phyloP scores from a whole-genome alignment of 202 grass and related monocot species.

The Bolboschoenoplectus hybrid region DNA sequence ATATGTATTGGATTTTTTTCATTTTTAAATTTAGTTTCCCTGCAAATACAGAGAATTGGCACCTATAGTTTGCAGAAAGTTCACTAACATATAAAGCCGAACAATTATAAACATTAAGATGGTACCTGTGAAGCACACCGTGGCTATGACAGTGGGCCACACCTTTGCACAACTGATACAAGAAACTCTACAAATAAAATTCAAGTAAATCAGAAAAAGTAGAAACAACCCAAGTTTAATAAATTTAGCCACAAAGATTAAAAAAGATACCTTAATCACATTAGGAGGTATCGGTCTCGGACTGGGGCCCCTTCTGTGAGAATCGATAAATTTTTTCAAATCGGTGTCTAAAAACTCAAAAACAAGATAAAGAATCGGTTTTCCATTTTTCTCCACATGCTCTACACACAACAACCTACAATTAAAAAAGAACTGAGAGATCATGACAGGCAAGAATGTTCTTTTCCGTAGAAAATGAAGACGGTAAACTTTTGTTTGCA shows the following conservation, averaged over 20 bases:
- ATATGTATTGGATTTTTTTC: neutral
- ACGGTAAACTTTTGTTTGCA: neutral
- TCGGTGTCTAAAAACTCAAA: constrained; percentile 88
- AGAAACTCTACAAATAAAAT: constrained; percentile 56
- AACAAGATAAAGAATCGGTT: constrained; percentile 78
- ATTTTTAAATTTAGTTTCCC: neutral
- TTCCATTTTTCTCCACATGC: constrained; percentile 67
- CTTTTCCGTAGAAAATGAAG: neutral
- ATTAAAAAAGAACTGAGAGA: neutral
- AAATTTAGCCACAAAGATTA: neutral
- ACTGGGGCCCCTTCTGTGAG: constrained; percentile 46
- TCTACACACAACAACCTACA: constrained; percentile 71
- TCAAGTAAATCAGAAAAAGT: constrained; percentile 2
- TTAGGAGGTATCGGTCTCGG: constrained; percentile 53
- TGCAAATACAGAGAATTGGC: neutral
- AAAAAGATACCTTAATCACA: constrained; percentile 55
- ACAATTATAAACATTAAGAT: neutral
- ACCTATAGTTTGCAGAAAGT: neutral
- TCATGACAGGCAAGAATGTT: constrained; percentile 22
- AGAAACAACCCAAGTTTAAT: neutral
- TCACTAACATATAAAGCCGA: neutral
- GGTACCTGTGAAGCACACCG: constrained; percentile 84
- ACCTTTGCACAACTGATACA: constrained; percentile 78
- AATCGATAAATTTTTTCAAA: constrained; percentile 84
- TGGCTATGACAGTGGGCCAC: constrained; percentile 84